Evolutionary conservation across 192 early-diverging fungal genomes (phyloP), one percentile per base, ranked within the genome.

Genomic region (Podila epigama): DNA sequence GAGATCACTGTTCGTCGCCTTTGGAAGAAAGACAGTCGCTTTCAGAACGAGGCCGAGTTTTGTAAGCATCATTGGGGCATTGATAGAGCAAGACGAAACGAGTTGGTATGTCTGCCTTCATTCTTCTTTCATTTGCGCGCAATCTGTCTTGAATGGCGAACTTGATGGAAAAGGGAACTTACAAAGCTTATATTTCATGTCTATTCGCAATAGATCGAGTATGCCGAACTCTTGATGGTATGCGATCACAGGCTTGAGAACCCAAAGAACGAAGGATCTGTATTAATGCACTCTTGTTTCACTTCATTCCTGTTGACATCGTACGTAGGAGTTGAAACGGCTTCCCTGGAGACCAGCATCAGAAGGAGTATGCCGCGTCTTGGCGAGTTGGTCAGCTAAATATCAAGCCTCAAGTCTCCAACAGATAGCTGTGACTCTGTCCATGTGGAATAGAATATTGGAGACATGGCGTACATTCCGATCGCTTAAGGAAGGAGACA

Each of bases 31-130:
- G 73, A 77, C 27, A 18, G 13, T 18, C 52, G 55, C 18, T 77
- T 58, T 8, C 65, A 68, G 54, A 77, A 33, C 34, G 73, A 77
- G n/a, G 12, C 37, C 20, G 73, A 77, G 10, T 77, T 77, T 60
- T 77, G 73, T 25, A 77, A 77, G n/a, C 56, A 58, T 12, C 53
- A 68, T 2, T 77, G 73, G 73, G 55, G 64, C n/a, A 77, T 77
- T 5, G 29, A 29, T 15, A 68, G 62, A 10, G 32, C 65, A 33
- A 52, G 73, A 34, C 68, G 53, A 50, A 29, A 58, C 0, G 15
- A 52, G 2, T 18, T 77, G 60, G 73, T 68, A 77, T 22, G 57
- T 20, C 6, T 51, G 10, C 13, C 10, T n/a, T 4, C 4, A 44
- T 7, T 34, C n/a, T 33, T 18, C 16, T 51, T 7, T 7, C n/a